A percentile compares a stretch with the other conserved stretches of the same genome.
phyloP scores from a whole-genome alignment of 805 yeast species.

The Phaffomyces opuntiae region DNA sequence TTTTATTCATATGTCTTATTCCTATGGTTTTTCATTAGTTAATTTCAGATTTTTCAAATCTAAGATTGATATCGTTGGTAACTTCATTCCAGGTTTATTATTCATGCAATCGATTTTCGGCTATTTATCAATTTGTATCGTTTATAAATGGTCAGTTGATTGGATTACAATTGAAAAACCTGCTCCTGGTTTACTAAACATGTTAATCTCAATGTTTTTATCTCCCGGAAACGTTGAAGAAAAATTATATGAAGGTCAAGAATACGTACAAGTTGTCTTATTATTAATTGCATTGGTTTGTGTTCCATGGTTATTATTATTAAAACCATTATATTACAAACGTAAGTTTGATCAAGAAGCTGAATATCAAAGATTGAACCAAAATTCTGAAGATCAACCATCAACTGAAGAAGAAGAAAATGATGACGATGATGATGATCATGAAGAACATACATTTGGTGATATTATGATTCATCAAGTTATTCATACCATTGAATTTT shows the following conservation, averaged over 20 bases:
- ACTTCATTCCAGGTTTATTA: constrained; percentile 87
- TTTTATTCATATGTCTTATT: constrained; percentile 88
- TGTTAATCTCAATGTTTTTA: constrained; percentile 92
- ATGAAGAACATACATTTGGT: constrained; percentile 36
- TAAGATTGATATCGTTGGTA: constrained; percentile 78
- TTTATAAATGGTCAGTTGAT: constrained; percentile 92
- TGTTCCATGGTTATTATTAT: constrained; percentile 87
- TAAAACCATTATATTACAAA: constrained; percentile 73
- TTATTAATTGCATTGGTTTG: constrained; percentile 73
- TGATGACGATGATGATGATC: constrained; percentile 30
- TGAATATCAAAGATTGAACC: constrained; percentile 20
- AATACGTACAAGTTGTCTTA: constrained; percentile 62
- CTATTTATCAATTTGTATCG: constrained; percentile 75
- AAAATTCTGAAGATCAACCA: constrained; percentile 26
- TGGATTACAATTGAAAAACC: constrained; percentile 73
- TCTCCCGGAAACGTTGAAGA: constrained; percentile 88
- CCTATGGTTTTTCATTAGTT: constrained; percentile 76
- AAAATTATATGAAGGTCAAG: constrained; percentile 74
- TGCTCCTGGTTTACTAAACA: constrained; percentile 91
- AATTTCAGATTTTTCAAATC: constrained; percentile 68
- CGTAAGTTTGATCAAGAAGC: constrained; percentile 34
- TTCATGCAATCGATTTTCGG: constrained; percentile 98
- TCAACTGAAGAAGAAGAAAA: constrained; percentile 51
- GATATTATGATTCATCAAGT: constrained; percentile 97
- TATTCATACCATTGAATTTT: constrained; percentile 96